Evolutionary conservation across 345 rosid genomes (phyloP).

Genomic region (Citrus cavaleriei): DNA sequence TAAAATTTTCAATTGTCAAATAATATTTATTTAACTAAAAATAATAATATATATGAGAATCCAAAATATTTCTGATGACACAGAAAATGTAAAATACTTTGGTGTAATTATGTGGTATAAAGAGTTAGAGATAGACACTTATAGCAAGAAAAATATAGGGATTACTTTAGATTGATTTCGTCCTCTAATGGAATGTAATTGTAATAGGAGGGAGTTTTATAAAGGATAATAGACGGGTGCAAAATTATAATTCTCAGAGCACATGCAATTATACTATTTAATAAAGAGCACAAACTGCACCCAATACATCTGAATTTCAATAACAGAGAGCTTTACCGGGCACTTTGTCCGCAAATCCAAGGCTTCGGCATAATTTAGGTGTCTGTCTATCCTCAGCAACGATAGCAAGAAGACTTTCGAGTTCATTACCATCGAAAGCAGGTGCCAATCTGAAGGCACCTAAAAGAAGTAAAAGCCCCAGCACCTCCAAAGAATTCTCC

Average conservation of each 20-base stretch:
- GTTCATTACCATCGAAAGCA: conserved; percentile 26
- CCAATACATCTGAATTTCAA: neutral
- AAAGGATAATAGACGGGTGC: too few species aligned
- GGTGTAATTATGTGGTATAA: too few species aligned
- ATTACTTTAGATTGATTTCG: too few species aligned
- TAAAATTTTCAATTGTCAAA: too few species aligned
- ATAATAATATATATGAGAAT: too few species aligned
- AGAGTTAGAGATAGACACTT: too few species aligned
- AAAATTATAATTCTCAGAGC: neutral
- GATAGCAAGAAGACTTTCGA: conserved; percentile 23
- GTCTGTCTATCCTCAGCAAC: conserved; percentile 16
- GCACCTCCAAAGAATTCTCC: conserved; percentile 32
- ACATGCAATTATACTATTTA: neutral
- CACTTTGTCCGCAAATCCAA: conserved; percentile 29
- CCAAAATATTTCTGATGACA: too few species aligned
- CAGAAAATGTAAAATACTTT: too few species aligned
- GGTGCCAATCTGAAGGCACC: conserved; percentile 36
- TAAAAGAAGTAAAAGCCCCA: conserved; percentile 40
- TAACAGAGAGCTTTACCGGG: conserved; percentile 21
- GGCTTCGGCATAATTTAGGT: conserved; percentile 25
- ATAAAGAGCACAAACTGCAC: neutral
- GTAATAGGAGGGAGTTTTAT: too few species aligned
- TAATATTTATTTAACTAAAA: too few species aligned
- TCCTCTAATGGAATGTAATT: too few species aligned
- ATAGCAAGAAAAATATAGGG: too few species aligned